Base-by-base conservation (phyloP, 371 early-diverging fungal genomes). In the Mortierella sp. region DNA sequence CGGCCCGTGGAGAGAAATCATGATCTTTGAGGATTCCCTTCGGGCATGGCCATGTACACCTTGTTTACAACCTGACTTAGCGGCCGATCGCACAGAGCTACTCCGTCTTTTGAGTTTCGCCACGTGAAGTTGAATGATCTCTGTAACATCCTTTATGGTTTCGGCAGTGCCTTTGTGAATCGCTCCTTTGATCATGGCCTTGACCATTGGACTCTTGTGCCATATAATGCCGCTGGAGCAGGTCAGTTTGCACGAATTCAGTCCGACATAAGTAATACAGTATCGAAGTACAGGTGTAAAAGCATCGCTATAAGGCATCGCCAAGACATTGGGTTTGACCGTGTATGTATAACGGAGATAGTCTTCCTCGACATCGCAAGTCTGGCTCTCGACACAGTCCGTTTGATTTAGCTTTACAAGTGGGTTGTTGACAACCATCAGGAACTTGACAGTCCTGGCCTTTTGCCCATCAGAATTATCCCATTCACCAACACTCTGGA, bases 261-360 rank as follows among this genome's bases (percentile, higher is more conserved):
- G 79, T 62, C 62, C 72, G 14, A 88, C 81, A 80, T 81, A 89
- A 0, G 88, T 87, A 47, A 90, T 89, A 52, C 91, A 90, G 64
- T 90, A 90, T 43, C 86, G 84, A 9, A 88, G 69, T 28, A 86
- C 84, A 22, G 91, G 91, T 9, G 89, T 79, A 70, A 90, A 90
- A 3, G 90, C 88, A 69, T 90, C 91, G 22, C 88, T 88, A 77
- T 89, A 90, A 12, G 91, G 91, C 64, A 90, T 89, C 75, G 75
- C 90, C 84, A 28, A 84, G 73, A 65, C 86, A 80, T 70, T 87
- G 66, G 52, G 88, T 83, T 88, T 73, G 22, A 73, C 51, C 4
- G 70, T 74, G 45, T 74, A 71, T 12, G 62, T 76, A 72, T 68
- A 66, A 14, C 66, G 75, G 84, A 89, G 24, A 35, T 89, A 83